Evolutionary conservation across 192 early-diverging fungal genomes (phyloP).

Genomic region (Chytriomyces hyalinus): DNA sequence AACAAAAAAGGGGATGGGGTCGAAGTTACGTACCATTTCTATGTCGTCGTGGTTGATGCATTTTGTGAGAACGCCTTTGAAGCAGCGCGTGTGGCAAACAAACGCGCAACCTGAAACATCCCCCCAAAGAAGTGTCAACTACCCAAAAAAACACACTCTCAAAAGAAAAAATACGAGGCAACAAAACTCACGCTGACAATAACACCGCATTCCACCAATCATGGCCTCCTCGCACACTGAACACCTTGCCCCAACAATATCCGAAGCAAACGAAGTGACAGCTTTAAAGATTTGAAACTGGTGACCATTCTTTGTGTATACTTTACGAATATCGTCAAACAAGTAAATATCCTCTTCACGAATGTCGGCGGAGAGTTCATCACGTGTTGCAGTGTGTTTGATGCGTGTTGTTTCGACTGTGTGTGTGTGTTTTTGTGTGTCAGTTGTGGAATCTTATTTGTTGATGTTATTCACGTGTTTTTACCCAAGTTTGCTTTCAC

Average conservation of each 20-base stretch:
- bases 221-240: constrained; percentile 26
- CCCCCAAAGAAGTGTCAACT: too few relatives aligned
- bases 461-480: neutral
- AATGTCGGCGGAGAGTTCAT: constrained; percentile 6
- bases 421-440: too few relatives aligned
- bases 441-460: too few relatives aligned
- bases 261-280: constrained; percentile 13
- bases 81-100: constrained; percentile 77
- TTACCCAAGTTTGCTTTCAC: constrained; percentile 22
- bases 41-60: constrained; percentile 71
- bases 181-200: constrained; percentile 24
- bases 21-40: constrained; percentile 18
- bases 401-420: constrained; percentile 16
- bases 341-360: constrained; percentile 31
- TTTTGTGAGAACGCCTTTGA: constrained; percentile 83
- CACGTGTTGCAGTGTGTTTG: neutral
- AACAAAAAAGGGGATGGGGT: neutral
- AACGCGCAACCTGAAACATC: constrained; percentile 24
- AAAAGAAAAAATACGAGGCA: neutral
- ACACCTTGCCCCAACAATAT: constrained; percentile 23
- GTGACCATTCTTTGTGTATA: constrained; percentile 26
- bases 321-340: constrained; percentile 24
- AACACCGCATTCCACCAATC: constrained; percentile 31
- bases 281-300: constrained; percentile 33
- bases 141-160: neutral